These are phyloP conservation scores for Vigna angularis DNA, from an alignment of 306 rosid species.

Conservation along the genomic window DNA sequence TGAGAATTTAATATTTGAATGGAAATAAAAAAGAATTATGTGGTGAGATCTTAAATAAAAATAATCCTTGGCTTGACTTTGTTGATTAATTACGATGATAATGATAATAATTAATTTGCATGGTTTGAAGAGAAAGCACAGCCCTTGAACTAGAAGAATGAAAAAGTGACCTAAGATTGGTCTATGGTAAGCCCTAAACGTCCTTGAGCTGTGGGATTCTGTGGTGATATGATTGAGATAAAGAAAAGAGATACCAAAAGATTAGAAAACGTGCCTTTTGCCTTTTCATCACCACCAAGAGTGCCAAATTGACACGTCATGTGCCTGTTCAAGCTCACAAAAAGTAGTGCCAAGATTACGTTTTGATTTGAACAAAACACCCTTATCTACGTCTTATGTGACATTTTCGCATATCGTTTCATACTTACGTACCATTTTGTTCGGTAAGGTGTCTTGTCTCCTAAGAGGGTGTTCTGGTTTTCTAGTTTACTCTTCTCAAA, in stretches of 20 bases:
- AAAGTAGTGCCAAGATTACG: slow-evolving; percentile 12
- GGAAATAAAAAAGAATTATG: too few species aligned
- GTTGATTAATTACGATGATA: background rate
- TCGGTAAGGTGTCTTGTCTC: slow-evolving; percentile 50
- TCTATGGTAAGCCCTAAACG: slow-evolving; percentile 2
- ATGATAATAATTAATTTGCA: background rate
- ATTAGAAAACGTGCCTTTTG: slow-evolving; percentile 42
- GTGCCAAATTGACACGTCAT: slow-evolving; percentile 49
- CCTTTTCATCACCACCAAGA: slow-evolving; percentile 56
- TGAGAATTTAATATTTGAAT: too few species aligned
- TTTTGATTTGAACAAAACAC: slow-evolving; percentile 13
- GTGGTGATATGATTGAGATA: slow-evolving; percentile 21
- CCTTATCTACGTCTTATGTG: slow-evolving; percentile 16
- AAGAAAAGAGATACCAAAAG: slow-evolving; percentile 14
- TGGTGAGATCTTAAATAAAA: too few species aligned
- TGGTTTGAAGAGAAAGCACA: background rate
- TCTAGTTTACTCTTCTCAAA: slow-evolving; percentile 20
- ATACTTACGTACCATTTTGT: slow-evolving; percentile 13
- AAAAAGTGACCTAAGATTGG: slow-evolving; percentile 35
- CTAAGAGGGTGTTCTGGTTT: slow-evolving; percentile 36
- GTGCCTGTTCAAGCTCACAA: slow-evolving; percentile 53
- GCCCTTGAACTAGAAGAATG: background rate
- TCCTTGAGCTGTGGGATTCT: slow-evolving; percentile 41
- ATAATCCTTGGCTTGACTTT: background rate
- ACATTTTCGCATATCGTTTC: background rate